Evolutionary conservation across 257 asterid genomes (phyloP).

Genomic region (Solanum ahanhuiri): DNA sequence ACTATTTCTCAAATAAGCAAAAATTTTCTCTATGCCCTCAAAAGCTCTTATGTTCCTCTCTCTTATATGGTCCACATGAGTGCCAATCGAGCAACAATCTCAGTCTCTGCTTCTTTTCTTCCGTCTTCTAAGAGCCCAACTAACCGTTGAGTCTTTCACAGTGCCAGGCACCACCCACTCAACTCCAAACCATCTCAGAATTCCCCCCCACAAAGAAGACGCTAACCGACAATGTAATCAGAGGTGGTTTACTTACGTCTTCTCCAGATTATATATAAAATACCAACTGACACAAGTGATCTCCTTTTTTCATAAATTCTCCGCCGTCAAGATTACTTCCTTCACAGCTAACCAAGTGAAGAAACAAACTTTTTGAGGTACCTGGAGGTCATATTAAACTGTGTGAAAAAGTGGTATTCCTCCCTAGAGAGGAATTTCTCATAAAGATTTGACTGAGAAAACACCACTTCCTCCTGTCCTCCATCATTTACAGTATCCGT

Average conservation of each 20-base stretch:
- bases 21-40: not conserved
- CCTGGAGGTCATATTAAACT: not conserved
- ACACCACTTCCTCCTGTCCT: not conserved
- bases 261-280: not conserved
- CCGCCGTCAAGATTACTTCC: not conserved
- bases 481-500: not conserved
- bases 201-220: not conserved
- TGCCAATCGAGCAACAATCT: not conserved
- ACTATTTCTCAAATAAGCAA: not conserved
- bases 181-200: not conserved
- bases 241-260: not conserved
- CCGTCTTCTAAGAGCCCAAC: not conserved
- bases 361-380: not conserved
- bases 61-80: not conserved
- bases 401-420: not conserved
- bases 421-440: not conserved
- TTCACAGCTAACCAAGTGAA: not conserved
- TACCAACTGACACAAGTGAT: not conserved
- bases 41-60: not conserved
- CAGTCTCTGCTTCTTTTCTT: not conserved
- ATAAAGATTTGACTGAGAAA: no score
- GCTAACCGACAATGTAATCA: not conserved
- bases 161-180: not conserved
- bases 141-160: not conserved
- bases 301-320: not conserved